Base-by-base conservation (phyloP, 2,329 filamentous ascomycete genomes). In the Celoporthe dispersa region DNA sequence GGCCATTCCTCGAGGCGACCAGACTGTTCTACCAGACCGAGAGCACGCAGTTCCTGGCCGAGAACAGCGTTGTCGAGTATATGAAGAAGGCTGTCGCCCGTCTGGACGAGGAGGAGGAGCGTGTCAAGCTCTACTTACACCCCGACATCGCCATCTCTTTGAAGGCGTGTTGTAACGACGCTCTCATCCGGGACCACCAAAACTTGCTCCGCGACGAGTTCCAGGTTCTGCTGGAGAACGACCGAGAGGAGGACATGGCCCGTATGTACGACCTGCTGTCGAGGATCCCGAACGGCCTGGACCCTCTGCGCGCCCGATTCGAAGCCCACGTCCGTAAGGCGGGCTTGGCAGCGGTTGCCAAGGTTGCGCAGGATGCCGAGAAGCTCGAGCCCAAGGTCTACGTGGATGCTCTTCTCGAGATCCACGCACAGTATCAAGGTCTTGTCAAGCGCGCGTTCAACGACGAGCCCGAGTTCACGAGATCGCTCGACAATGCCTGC, bases 81-180 rank as follows among this genome's bases (percentile, higher is more conserved):
- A 98, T 99, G 96, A 98, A 98, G 86, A 99, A 99, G 87, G 97
- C 96, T 0, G 95, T 98, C 82, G 83, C 89, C 57, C 91, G 96
- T 41, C 83, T 99, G 71, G 89, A 93, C 9, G 96, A 99, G 81
- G 96, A 99, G 81, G 96, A 97, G 82, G 93, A 95, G 78, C 93
- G 96, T 35, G 96, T 99, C 12, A 90, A 90, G 74, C 89, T 98
- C 78, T 99, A 97, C 78, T 86, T 99, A 61, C 94, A 98, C 77
- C 89, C 90, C 48, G 96, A 99, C 80, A 98, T 98, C 70, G 92
- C 93, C 75, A 83, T 90, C 9, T 91, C 90, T 22, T 84, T 99
- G 68, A 97, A 94, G 83, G 94, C 93, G 76, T 90, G 90, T 3
- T 99, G 95, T 80, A 93, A 98, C 80, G 87, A 92, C 75, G 93